phyloP scores from a whole-genome alignment of 1,284 basidiomycete genomes.

The Trichosporon sp. region DNA sequence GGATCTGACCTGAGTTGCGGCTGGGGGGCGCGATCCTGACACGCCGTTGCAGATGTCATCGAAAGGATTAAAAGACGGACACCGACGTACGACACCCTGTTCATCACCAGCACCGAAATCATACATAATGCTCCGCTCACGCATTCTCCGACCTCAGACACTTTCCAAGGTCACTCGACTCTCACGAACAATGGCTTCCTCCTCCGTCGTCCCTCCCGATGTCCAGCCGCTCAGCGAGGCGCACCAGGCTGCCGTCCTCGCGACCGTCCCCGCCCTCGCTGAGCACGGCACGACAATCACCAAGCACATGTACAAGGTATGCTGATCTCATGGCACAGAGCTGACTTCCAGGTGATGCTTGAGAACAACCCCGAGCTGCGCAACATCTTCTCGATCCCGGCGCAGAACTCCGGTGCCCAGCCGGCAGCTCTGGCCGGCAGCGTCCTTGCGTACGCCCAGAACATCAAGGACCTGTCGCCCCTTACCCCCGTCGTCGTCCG shows the following conservation, averaged over 20 bases:
- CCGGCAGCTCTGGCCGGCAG: constrained; percentile 33
- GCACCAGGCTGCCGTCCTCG: constrained; percentile 32
- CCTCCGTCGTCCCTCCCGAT: constrained; percentile 12
- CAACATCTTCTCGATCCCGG: constrained; percentile 33
- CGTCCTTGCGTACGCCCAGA: constrained; percentile 36
- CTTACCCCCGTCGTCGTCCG: constrained; percentile 33
- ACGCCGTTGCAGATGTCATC: background rate
- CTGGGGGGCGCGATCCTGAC: background rate
- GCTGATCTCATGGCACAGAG: background rate
- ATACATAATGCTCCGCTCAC: background rate
- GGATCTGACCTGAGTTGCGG: background rate
- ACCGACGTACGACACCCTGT: background rate
- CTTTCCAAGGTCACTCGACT: background rate
- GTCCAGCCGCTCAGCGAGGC: constrained; percentile 25
- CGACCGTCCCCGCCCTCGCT: constrained; percentile 34
- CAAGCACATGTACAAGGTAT: constrained; percentile 27
- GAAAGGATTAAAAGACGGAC: background rate
- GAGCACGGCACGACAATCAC: constrained; percentile 36
- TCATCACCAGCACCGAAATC: background rate
- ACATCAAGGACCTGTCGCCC: constrained; percentile 37
- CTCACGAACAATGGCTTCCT: constrained; percentile 5
- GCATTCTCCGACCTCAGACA: background rate
- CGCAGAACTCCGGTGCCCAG: constrained; percentile 27
- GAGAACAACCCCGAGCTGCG: constrained; percentile 26
- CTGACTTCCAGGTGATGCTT: constrained; percentile 29